Base-by-base conservation (phyloP, 1,139 yeast genomes). In the Zhuliangozyma parablackwelliae region DNA sequence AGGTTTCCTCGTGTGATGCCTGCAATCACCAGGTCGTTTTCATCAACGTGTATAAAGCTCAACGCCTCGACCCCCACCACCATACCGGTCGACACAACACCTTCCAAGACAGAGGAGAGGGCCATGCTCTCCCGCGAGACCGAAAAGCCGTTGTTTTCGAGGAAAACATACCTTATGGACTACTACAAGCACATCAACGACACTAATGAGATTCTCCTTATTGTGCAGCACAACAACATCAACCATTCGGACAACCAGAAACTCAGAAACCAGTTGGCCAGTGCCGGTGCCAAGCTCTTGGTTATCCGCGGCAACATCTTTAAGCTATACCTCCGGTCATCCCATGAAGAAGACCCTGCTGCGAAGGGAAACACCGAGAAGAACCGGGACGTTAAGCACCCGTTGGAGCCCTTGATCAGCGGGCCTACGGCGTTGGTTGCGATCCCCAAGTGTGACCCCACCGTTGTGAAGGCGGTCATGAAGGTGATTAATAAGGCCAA, bases 391-490 rank as follows among this genome's bases (percentile, higher is more conserved):
- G 47, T 51, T 7, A 54, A 53, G 21, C 95, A 87, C 56, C 95
- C 95, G 9, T 63, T 90, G 47, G 57, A 73, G 28, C 80, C 82
- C 20, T 69, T 89, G 43, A 72, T 90, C 42, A 67, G 66, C 45
- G 97, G 97, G 6, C 96, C 97, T 24, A 82, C 96, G 1, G 95
- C 92, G 2, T 72, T 86, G n/a, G 78, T 90, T 38, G 60, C 84
- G 20, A 72, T 88, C 44, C 76, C 78, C 30, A 76, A 74, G 42
- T 69, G 85, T 35, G 82, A 87, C 46, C 96, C 97, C n/a, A 53
- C 63, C 13, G 65, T 66, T 23, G 88, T 89, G 9, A 75, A 77
- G 29, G 67, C 69, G 38, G 77, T 86, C 7, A 62, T 85, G 49
- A 82, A 76, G 53, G 57, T 79, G 29, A 57, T 89, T 39, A 82